Evolutionary conservation across 805 yeast species (phyloP).

Genomic region (Myxozyma neotropica): DNA sequence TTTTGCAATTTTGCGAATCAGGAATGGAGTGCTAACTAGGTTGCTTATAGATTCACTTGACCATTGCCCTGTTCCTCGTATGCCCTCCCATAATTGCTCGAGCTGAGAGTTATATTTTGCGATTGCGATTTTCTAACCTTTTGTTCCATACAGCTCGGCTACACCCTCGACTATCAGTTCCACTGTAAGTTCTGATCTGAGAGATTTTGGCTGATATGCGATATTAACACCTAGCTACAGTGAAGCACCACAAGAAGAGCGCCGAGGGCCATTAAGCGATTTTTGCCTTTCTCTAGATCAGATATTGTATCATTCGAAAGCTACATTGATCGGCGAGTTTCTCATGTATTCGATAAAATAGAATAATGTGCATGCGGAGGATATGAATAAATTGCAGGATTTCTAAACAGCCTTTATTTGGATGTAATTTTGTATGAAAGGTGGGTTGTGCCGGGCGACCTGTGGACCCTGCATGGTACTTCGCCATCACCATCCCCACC

Average conservation of each 20-base stretch:
- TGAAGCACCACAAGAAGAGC: conserved; percentile 32
- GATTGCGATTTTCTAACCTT: conserved; percentile 21
- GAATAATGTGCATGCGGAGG: not conserved
- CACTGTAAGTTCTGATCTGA: conserved; percentile 48
- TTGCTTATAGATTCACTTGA: conserved; percentile 29
- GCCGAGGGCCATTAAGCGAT: conserved; percentile 25
- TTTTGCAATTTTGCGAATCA: too few relatives aligned
- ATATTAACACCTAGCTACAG: conserved; percentile 9
- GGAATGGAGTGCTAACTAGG: not conserved
- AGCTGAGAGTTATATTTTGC: not conserved
- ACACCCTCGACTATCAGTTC: conserved; percentile 90
- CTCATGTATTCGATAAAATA: not conserved
- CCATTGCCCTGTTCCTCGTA: conserved; percentile 28
- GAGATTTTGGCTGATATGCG: not conserved
- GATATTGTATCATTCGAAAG: too few relatives aligned
- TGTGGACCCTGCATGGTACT: too few relatives aligned
- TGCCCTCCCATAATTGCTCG: conserved; percentile 42
- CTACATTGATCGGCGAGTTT: too few relatives aligned
- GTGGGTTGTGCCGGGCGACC: too few relatives aligned
- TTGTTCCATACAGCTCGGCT: conserved; percentile 67
- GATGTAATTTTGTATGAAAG: too few relatives aligned
- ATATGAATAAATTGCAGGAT: too few relatives aligned
- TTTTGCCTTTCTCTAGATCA: too few relatives aligned
- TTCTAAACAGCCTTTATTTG: too few relatives aligned
- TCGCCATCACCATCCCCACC: too few relatives aligned